Percentiles rank a stretch among this genome's conserved stretches.
phyloP scores from a whole-genome alignment of 805 yeast species.

The Scheffersomyces lignosus region DNA sequence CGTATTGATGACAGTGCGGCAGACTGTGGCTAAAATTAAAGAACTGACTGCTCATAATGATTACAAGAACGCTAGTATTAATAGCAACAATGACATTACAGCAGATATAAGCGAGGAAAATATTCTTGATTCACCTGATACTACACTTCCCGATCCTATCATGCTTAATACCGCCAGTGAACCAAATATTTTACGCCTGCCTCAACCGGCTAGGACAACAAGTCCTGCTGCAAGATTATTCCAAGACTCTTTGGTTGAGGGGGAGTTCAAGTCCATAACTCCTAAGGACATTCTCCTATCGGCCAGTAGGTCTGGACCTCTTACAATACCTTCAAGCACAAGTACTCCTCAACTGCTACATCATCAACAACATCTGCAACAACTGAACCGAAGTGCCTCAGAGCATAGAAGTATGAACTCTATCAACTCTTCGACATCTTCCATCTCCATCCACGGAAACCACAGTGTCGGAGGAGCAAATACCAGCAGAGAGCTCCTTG shows the following conservation, averaged over 20 bases:
- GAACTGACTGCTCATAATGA: conserved; percentile 28
- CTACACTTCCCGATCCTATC: conserved; percentile 5
- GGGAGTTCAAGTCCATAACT: conserved; percentile 32
- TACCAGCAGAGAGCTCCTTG: conserved; percentile 23
- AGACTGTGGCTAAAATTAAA: conserved; percentile 58
- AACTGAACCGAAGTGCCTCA: too few relatives aligned
- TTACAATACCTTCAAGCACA: conserved; percentile 4
- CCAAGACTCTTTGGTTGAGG: conserved; percentile 14
- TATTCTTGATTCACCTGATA: conserved; percentile 1
- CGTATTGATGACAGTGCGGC: conserved; percentile 61
- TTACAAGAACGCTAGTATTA: conserved; percentile 2
- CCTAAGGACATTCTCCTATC: conserved; percentile 44
- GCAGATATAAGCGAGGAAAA: conserved; percentile 2
- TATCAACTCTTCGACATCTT: conserved; percentile 16
- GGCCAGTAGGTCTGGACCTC: conserved; percentile 13
- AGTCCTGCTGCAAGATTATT: conserved; percentile 24
- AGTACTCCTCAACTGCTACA: too few relatives aligned
- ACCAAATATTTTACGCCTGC: conserved; percentile 23
- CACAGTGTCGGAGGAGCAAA: conserved; percentile 10
- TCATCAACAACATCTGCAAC: too few relatives aligned
- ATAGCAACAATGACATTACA: conserved; percentile 4
- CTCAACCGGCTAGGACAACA: conserved; percentile 34
- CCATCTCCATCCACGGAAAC: conserved; percentile 8
- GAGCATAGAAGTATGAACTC: conserved; percentile 9
- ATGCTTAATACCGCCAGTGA: neutral